Conservation (phyloP, 1,284 basidiomycete species). For the Puccinia sorghi region DNA sequence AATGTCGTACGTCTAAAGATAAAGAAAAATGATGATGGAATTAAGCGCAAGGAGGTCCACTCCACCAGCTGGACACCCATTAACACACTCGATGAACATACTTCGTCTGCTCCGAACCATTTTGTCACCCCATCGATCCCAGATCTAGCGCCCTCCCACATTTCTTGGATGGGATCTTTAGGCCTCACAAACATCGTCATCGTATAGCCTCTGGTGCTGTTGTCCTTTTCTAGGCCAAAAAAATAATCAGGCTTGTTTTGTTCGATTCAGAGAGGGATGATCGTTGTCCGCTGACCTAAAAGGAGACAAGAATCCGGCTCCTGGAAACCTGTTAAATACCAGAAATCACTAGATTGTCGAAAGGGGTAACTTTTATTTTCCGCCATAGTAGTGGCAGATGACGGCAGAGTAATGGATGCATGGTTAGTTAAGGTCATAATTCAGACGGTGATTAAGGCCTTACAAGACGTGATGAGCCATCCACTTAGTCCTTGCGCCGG, state of each 20-base stretch:
- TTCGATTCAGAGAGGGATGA: not conserved
- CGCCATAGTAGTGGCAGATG: not conserved
- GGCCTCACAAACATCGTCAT: slow-evolving; percentile 86
- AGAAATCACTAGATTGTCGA: slow-evolving; percentile 39
- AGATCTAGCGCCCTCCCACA: slow-evolving; percentile 85
- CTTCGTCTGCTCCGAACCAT: slow-evolving; percentile 58
- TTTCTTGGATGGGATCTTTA: slow-evolving; percentile 73
- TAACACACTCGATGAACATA: not conserved
- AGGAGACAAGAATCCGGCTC: slow-evolving; percentile 41
- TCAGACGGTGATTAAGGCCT: not conserved
- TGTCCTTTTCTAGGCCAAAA: slow-evolving; percentile 64
- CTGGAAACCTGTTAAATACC: slow-evolving; percentile 43
- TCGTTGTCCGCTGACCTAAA: slow-evolving; percentile 17
- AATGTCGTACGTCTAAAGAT: slow-evolving; percentile 29
- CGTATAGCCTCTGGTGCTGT: slow-evolving; percentile 72
- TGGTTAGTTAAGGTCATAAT: not conserved
- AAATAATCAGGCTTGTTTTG: slow-evolving; percentile 3
- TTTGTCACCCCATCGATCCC: slow-evolving; percentile 55
- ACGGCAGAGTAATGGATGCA: not conserved
- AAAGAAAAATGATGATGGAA: not conserved
- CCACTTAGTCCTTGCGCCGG: slow-evolving; percentile 22
- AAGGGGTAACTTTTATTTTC: slow-evolving; percentile 27
- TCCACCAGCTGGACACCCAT: not conserved
- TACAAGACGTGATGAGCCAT: slow-evolving; percentile 50
- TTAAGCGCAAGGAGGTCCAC: not conserved